phyloP scores from a whole-genome alignment of 352 stramenopile genomes.

The Pythium dissimile region DNA sequence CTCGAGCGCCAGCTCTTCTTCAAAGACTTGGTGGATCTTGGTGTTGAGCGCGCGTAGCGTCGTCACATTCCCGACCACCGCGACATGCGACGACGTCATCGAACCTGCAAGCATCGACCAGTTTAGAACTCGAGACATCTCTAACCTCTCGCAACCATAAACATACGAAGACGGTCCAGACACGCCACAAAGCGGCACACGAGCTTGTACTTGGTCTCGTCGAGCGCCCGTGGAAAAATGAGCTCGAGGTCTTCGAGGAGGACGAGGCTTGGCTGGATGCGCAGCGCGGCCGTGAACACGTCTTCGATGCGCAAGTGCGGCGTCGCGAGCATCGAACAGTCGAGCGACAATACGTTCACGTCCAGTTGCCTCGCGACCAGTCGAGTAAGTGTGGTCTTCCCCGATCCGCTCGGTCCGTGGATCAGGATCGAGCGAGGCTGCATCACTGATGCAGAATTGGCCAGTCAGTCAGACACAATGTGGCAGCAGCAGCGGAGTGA shows the following conservation, averaged over 20 bases:
- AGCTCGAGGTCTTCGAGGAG: conserved; percentile 74
- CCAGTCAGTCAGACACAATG: not conserved
- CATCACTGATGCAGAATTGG: conserved; percentile 13
- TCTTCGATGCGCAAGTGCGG: conserved; percentile 52
- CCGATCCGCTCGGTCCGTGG: conserved; percentile 58
- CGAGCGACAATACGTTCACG: conserved; percentile 62
- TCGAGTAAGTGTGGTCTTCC: conserved; percentile 68
- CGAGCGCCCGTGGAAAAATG: conserved; percentile 60
- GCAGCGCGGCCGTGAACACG: conserved; percentile 64
- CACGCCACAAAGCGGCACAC: conserved; percentile 57
- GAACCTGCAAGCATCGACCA: conserved; percentile 26
- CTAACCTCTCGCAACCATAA: not conserved
- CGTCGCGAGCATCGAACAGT: conserved; percentile 52
- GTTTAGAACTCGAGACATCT: no score
- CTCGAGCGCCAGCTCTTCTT: conserved; percentile 67
- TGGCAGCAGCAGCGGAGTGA: no score
- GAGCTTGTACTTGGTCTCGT: conserved; percentile 73
- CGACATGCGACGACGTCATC: conserved; percentile 31
- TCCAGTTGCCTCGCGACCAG: conserved; percentile 42
- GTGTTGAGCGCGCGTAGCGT: conserved; percentile 46
- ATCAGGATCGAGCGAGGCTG: conserved; percentile 51
- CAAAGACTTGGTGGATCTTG: conserved; percentile 73
- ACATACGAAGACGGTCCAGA: conserved; percentile 54
- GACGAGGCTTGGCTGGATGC: conserved; percentile 67
- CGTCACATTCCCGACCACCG: conserved; percentile 64